Evolutionary conservation across 116 monocot species (phyloP), one percentile per base, ranked within the genome.

Genomic region (Papilionanthe hybrid): DNA sequence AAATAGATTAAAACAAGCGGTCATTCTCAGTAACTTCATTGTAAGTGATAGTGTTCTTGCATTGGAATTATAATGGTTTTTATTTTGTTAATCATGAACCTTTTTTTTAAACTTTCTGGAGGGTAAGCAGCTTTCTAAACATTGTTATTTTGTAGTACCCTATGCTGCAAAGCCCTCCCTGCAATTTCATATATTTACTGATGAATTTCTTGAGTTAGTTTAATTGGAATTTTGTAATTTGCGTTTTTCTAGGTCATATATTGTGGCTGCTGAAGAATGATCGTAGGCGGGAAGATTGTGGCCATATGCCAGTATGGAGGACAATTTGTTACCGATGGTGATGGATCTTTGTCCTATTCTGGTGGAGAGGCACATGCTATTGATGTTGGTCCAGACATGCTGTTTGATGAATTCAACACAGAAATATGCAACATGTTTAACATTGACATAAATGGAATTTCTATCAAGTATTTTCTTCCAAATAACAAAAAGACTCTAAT

Each of bases 301-400:
- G 78, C 84, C 12, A 84, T 87, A 71, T 88, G 88, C 82, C 85
- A 85, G 82, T 82, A 85, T 78, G 88, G 88, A 44, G 88, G 88
- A 42, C 85, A 85, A 56, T 84, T 88, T 68, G 44, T 80, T 56
- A 79, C 80, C 9, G 77, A 58, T 28, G 68, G 43, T 20, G 81
- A 81, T 72, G 87, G 87, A 55, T 53, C 79, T 67, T 49, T 88
- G 22, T 79, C 79, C 9, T 88, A 88, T 72, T 77, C 43, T 45
- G 88, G 88, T 30, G 88, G 88, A 69, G 88, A 88, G 53, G 88
- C 88, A 45, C 88, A 84, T 82, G 88, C 88, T 42, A 72, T 88
- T 79, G 88, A 82, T 45, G 82, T 88, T 49, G 68, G 76, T 9
- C 71, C 55, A 47, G 85, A 88, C 37, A 82, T 85, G 88, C 45